Conservation (phyloP, 176 grass and related monocot species). For the Stipa capillata region DNA sequence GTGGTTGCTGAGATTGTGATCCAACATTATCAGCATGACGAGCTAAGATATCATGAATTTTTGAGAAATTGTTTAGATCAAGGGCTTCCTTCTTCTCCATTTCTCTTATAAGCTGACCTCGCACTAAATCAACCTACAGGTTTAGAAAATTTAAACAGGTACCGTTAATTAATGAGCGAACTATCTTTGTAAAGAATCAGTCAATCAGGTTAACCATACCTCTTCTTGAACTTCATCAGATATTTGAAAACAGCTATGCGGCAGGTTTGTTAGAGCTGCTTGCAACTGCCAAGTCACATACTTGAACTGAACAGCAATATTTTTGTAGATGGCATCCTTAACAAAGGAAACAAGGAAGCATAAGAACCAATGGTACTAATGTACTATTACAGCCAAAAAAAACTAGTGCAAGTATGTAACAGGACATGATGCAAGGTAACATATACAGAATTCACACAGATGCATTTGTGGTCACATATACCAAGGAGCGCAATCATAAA, state of each 20-base stretch:
- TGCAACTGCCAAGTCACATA: slow-evolving; percentile 84
- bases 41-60: slow-evolving; percentile 63
- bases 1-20: slow-evolving; percentile 17
- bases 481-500: not conserved
- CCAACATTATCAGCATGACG: slow-evolving; percentile 19
- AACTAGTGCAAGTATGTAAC: not conserved
- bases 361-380: slow-evolving; percentile 15
- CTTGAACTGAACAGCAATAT: slow-evolving; percentile 61
- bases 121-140: slow-evolving; percentile 82
- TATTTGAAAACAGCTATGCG: slow-evolving; percentile 70
- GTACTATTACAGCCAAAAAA: not conserved
- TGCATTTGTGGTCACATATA: not conserved
- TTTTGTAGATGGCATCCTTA: slow-evolving; percentile 48
- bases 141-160: slow-evolving; percentile 9
- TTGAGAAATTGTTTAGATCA: slow-evolving; percentile 56
- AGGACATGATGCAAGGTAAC: not conserved
- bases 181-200: not conserved
- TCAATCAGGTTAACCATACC: slow-evolving; percentile 40
- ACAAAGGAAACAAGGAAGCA: not conserved
- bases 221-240: slow-evolving; percentile 99
- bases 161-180: not conserved
- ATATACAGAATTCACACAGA: not conserved
- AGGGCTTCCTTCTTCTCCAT: slow-evolving; percentile 58
- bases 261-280: slow-evolving; percentile 51
- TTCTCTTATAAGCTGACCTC: slow-evolving; percentile 76